phyloP scores from a whole-genome alignment of 306 rosid genomes.

The Cucurbita pepo region DNA sequence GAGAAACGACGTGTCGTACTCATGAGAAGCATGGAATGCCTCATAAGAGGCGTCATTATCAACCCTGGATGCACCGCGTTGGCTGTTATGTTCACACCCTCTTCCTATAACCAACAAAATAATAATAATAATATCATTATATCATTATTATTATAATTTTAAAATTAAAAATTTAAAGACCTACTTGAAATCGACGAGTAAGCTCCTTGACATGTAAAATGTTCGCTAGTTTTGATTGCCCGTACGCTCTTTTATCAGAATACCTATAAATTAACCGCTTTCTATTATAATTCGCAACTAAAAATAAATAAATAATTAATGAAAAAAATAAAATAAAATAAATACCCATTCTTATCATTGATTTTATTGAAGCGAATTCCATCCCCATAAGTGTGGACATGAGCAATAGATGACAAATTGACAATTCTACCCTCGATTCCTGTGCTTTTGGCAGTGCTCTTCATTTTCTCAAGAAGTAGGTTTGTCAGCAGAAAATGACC shows the following conservation, averaged over 20 bases:
- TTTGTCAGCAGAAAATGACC: constrained; percentile 78
- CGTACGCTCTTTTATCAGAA: constrained; percentile 74
- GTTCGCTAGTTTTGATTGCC: constrained; percentile 87
- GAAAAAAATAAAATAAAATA: background rate
- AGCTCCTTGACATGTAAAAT: constrained; percentile 67
- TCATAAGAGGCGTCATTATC: constrained; percentile 91
- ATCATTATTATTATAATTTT: background rate
- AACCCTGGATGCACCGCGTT: constrained; percentile 84
- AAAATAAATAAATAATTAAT: background rate
- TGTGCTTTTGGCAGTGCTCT: constrained; percentile 44
- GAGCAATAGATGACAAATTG: constrained; percentile 81
- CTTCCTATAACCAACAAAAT: constrained; percentile 34
- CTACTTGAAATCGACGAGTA: constrained; percentile 55
- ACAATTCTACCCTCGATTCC: constrained; percentile 89
- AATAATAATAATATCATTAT: background rate
- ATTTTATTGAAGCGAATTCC: constrained; percentile 56
- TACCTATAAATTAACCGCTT: constrained; percentile 28
- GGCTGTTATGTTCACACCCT: constrained; percentile 61
- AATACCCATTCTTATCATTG: constrained; percentile 46
- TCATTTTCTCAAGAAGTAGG: constrained; percentile 69
- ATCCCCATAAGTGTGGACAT: constrained; percentile 32
- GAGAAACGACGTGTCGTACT: constrained; percentile 26
- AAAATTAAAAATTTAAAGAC: background rate
- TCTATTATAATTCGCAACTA: background rate
- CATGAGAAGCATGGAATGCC: constrained; percentile 59